These are phyloP conservation scores for Fraxinus dipetala DNA, from an alignment of 305 asterid species.

Conservation along the genomic window DNA sequence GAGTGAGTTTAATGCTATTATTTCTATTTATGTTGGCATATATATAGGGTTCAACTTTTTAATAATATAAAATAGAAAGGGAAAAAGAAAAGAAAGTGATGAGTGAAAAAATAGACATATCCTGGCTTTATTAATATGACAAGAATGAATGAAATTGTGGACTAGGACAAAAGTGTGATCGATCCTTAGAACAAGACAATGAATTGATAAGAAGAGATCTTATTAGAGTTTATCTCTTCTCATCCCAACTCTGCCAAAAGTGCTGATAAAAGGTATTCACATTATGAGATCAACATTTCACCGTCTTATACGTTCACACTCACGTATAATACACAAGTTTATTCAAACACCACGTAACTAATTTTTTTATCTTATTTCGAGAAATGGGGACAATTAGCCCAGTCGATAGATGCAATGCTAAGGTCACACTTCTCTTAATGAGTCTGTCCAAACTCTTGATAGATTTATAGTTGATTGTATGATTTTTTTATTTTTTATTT, in stretches of 20 bases:
- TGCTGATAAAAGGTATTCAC: neutral
- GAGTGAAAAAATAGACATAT: slow-evolving; percentile 8
- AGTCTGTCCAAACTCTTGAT: neutral
- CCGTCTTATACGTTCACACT: too few species aligned
- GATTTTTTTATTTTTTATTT: too few species aligned
- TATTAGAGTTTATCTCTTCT: neutral
- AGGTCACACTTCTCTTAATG: neutral
- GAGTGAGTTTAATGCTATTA: neutral
- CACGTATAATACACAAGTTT: neutral
- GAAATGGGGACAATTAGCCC: neutral
- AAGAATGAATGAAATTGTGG: neutral
- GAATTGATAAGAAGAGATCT: slow-evolving; percentile 23
- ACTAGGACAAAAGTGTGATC: neutral
- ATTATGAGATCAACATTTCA: neutral
- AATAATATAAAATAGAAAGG: neutral
- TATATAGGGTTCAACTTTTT: slow-evolving; percentile 12
- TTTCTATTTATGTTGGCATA: slow-evolving; percentile 3
- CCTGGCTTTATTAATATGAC: slow-evolving; percentile 14
- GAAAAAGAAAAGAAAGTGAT: slow-evolving; percentile 7
- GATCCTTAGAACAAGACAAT: slow-evolving; percentile 19
- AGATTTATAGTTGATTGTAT: neutral
- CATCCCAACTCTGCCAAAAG: neutral
- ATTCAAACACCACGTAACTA: neutral
- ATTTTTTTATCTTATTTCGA: neutral
- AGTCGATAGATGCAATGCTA: neutral